Percentiles rank a stretch among this genome's conserved stretches.
Conservation (phyloP, 192 early-diverging fungal genomes). For the Coemansia sp. region DNA sequence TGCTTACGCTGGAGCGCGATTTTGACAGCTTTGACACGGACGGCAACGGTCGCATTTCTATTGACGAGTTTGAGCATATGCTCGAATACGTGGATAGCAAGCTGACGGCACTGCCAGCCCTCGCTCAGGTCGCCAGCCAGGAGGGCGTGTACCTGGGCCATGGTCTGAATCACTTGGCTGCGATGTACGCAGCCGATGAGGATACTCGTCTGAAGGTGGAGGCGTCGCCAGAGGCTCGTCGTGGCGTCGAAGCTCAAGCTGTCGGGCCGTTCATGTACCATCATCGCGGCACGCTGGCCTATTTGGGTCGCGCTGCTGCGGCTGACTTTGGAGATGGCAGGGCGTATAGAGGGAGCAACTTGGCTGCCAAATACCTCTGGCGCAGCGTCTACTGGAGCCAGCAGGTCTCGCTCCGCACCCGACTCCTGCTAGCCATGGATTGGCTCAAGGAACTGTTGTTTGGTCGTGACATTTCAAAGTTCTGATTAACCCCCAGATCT, state of each 20-base stretch:
- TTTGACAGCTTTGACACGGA: constrained; percentile 47
- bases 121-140: constrained; percentile 89
- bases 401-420: constrained; percentile 75
- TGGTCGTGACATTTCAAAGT: constrained; percentile 81
- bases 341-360: constrained; percentile 47
- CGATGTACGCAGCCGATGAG: constrained; percentile 3
- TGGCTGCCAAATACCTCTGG: constrained; percentile 56
- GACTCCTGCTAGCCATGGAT: constrained; percentile 79
- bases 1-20: constrained; percentile 39
- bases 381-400: constrained; percentile 58
- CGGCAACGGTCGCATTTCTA: constrained; percentile 31
- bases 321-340: constrained; percentile 55
- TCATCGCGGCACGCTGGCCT: constrained; percentile 70
- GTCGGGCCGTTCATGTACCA: constrained; percentile 66
- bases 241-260: constrained; percentile 16
- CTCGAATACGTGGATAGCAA: constrained; percentile 51
- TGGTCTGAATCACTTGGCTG: constrained; percentile 58
- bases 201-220: background rate
- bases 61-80: constrained; percentile 44
- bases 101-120: constrained; percentile 76
- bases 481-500: constrained; percentile 22
- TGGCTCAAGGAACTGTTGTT: constrained; percentile 90
- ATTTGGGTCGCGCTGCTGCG: constrained; percentile 61
- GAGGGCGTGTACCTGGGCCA: constrained; percentile 84
- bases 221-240: constrained; percentile 7